Percentiles rank a stretch among this genome's conserved stretches.
phyloP scores from a whole-genome alignment of 2,329 filamentous ascomycete species.

The Aspergillus aculeatinus region DNA sequence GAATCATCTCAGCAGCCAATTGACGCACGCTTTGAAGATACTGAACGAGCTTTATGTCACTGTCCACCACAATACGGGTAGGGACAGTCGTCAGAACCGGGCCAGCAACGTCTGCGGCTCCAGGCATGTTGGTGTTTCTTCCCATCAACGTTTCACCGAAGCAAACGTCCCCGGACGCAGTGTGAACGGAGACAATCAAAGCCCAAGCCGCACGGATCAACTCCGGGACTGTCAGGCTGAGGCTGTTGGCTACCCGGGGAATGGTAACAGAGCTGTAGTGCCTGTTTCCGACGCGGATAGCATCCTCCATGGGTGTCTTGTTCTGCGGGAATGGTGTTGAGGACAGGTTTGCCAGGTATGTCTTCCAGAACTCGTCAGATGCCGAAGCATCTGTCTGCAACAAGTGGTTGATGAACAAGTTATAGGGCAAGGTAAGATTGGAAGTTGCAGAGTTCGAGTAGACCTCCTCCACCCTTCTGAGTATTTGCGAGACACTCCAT shows the following conservation, averaged over 20 bases:
- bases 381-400: slow-evolving; percentile 24
- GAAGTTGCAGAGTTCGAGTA: slow-evolving; percentile 24
- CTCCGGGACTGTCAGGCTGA: slow-evolving; percentile 47
- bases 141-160: slow-evolving; percentile 58
- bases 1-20: slow-evolving; percentile 57
- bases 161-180: slow-evolving; percentile 48
- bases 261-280: slow-evolving; percentile 27
- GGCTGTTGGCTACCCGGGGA: slow-evolving; percentile 16
- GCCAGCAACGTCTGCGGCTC: slow-evolving; percentile 52
- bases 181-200: slow-evolving; percentile 51
- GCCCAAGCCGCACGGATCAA: slow-evolving; percentile 56
- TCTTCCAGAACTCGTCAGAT: slow-evolving; percentile 36
- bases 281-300: slow-evolving; percentile 25
- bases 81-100: slow-evolving; percentile 37
- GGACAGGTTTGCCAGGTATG: slow-evolving; percentile 29
- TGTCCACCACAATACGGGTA: slow-evolving; percentile 43
- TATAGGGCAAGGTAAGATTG: slow-evolving; percentile 23
- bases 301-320: slow-evolving; percentile 19
- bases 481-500: slow-evolving; percentile 42
- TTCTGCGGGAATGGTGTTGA: slow-evolving; percentile 31
- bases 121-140: slow-evolving; percentile 51
- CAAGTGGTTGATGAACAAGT: slow-evolving; percentile 34
- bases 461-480: slow-evolving; percentile 38
- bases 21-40: slow-evolving; percentile 60
- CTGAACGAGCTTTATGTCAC: slow-evolving; percentile 40